Evolutionary conservation across 2,329 filamentous ascomycete genomes (phyloP).

Genomic region (Fusarium clavum): DNA sequence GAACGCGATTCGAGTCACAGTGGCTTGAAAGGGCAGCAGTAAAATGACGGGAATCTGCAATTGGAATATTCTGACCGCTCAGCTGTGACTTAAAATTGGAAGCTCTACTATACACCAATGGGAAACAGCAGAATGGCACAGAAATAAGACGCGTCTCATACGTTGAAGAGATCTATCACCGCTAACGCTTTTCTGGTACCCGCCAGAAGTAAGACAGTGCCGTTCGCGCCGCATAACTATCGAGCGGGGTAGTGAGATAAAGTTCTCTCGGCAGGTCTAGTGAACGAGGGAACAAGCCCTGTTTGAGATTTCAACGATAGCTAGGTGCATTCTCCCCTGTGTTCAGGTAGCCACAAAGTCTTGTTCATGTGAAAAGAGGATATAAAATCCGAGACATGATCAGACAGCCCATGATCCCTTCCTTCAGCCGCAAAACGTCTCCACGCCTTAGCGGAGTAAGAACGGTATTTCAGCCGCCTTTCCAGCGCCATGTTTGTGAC

Average conservation of each 20-base stretch:
- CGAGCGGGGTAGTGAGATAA: not conserved
- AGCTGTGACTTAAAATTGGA: not conserved
- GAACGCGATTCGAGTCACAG: fast-evolving
- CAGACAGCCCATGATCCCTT: not conserved
- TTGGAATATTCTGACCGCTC: not conserved
- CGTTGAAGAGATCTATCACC: not conserved
- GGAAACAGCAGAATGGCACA: no score
- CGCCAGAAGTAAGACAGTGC: not conserved
- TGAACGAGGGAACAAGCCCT: not conserved
- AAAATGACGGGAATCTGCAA: not conserved
- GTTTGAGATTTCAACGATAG: not conserved
- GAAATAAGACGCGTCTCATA: not conserved
- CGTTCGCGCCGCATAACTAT: not conserved
- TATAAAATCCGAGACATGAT: fast-evolving
- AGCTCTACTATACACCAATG: no score
- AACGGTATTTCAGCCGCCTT: not conserved
- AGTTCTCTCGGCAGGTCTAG: not conserved
- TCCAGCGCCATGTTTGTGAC: not conserved
- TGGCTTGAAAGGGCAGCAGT: fast-evolving
- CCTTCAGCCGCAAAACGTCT: not conserved
- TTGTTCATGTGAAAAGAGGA: not conserved
- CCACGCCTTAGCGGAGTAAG: no score
- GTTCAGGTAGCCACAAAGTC: not conserved
- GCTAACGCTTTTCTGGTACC: not conserved
- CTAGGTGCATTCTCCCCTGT: not conserved